Evolutionary conservation across 2,329 filamentous ascomycete genomes (phyloP).

Genomic region (Pestalotiopsis sp.): DNA sequence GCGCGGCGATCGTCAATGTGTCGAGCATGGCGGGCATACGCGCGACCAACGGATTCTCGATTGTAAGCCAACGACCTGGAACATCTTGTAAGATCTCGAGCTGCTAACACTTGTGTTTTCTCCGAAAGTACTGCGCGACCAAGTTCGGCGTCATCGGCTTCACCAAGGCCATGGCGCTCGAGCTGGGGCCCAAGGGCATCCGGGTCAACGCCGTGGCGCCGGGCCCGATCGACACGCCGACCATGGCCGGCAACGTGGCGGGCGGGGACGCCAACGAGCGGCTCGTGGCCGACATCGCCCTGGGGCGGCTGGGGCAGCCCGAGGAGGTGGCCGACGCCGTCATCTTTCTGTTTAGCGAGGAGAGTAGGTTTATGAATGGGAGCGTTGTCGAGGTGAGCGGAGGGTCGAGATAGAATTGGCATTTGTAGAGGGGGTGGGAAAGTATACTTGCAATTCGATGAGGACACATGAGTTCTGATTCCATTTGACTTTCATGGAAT

Average conservation of each 20-base stretch:
- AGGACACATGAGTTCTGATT: background rate
- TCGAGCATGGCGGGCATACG: constrained; percentile 36
- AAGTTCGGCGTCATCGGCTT: constrained; percentile 46
- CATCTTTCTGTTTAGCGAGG: constrained; percentile 52
- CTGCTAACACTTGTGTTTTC: background rate
- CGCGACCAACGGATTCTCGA: constrained; percentile 21
- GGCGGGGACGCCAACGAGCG: constrained; percentile 41
- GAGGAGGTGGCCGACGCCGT: constrained; percentile 38
- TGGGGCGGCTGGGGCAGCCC: constrained; percentile 28
- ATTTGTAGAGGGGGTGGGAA: accelerated
- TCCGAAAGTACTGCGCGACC: constrained; percentile 30
- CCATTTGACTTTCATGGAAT: background rate
- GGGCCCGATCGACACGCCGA: constrained; percentile 30
- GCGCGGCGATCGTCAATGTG: constrained; percentile 40
- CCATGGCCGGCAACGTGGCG: constrained; percentile 46
- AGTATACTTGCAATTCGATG: background rate
- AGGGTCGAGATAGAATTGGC: background rate
- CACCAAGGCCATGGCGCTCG: constrained; percentile 44
- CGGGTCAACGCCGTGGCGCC: constrained; percentile 37
- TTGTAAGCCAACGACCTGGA: background rate
- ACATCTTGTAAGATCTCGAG: too few species aligned
- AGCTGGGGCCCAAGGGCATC: constrained; percentile 40
- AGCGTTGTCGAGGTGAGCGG: constrained; percentile 45
- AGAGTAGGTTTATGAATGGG: constrained; percentile 57
- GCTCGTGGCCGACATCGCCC: constrained; percentile 25